Conservation (phyloP, 495 filamentous ascomycete species). For the Antarctomyces pellizariae region DNA sequence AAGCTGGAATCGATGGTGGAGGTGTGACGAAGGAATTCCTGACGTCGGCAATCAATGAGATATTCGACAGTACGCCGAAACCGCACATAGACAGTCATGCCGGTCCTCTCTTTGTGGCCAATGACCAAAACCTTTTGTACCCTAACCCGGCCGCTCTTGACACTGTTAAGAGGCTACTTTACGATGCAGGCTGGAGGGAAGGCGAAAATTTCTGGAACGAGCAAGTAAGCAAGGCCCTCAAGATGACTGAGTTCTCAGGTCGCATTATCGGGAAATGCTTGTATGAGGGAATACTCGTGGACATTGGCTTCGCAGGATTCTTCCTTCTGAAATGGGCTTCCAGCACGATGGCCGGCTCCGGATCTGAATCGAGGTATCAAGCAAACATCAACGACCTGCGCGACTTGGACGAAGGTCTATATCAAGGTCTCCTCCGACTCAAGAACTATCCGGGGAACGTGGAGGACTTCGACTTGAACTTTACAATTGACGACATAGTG, state of each 20-base stretch:
- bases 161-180: slow-evolving; percentile 36
- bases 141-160: slow-evolving; percentile 70
- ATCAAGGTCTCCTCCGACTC: slow-evolving; percentile 68
- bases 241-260: slow-evolving; percentile 77
- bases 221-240: slow-evolving; percentile 34
- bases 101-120: slow-evolving; percentile 73
- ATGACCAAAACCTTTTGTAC: slow-evolving; percentile 73
- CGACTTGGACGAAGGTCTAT: slow-evolving; percentile 82
- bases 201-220: slow-evolving; percentile 29
- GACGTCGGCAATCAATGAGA: slow-evolving; percentile 70
- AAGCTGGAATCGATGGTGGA: slow-evolving; percentile 91
- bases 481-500: slow-evolving; percentile 69
- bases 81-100: too few species aligned
- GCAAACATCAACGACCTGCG: slow-evolving; percentile 82
- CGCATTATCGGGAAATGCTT: slow-evolving; percentile 89
- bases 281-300: slow-evolving; percentile 91
- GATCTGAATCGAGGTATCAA: slow-evolving; percentile 47
- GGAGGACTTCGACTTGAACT: slow-evolving; percentile 60
- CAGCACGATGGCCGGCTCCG: slow-evolving; percentile 31
- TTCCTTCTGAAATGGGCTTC: slow-evolving; percentile 91
- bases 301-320: slow-evolving; percentile 83
- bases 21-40: slow-evolving; percentile 97
- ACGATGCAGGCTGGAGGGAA: slow-evolving; percentile 27
- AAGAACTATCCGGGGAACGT: slow-evolving; percentile 81
- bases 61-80: slow-evolving; percentile 35